Evolutionary conservation across 441 rosid species (phyloP), one percentile per base, ranked within the genome.

Genomic region (Eruca vesicaria): DNA sequence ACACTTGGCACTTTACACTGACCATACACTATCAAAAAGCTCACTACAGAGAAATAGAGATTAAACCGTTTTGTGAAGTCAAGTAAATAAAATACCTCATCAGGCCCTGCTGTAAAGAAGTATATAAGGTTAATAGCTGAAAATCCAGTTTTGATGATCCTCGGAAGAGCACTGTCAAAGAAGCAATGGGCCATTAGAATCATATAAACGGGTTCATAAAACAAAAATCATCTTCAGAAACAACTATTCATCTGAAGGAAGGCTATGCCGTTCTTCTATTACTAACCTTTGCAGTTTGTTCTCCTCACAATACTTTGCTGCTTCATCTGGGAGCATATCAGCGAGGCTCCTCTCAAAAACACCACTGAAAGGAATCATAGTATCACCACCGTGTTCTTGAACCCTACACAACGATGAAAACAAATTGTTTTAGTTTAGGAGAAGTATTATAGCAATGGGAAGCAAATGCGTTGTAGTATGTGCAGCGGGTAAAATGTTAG

Each of bases 71-170:
- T 6, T 56, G 62, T 48, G 12, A 55, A 58, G 67, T 14, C 19
- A 50, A 48, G 63, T 35, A 57, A 16, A 43, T 43, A 65, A 3
- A 50, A 76, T 88, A 96, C 99, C 97, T 96, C 99, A 80, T 92
- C 97, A 79, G 97, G 92, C 32, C 99, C 98, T 26, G 97, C 99
- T 12, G 97, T 96, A 86, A 96, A 96, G 80, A 96, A 96, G 77
- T 96, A 96, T 75, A 93, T 93, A 79, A 96, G 97, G 84, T 96
- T 93, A 75, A 96, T 96, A 6, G 97, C 91, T 15, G 97, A 84
- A 82, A 96, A 96, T 52, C 99, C 97, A 69, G 91, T 96, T 92
- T 96, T 96, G 79, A 93, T 93, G 67, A 93, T 96, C 89, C 94
- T 93, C 6, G 99, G 82, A 86, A 96, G 99, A 66, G 88, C 93